Conservation (phyloP, 2,329 filamentous ascomycete genomes). For the Paecilomyces dactylethromorphus region DNA sequence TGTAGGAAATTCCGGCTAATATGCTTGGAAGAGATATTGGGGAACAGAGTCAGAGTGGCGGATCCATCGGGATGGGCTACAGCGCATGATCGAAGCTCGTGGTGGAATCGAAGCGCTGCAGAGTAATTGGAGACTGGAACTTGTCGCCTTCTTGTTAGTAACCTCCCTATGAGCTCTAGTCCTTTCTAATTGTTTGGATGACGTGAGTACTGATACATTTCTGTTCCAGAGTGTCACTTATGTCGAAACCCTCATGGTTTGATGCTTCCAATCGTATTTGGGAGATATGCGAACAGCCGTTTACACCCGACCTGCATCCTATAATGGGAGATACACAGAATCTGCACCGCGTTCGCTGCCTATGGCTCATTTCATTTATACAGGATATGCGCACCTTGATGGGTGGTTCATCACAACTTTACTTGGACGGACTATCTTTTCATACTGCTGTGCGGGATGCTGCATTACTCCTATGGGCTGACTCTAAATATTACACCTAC, state of each 20-base stretch:
- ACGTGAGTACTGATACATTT: background rate
- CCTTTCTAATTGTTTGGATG: background rate
- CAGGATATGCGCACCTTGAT: slow-evolving; percentile 24
- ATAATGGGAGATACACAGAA: slow-evolving; percentile 7
- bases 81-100: slow-evolving; percentile 26
- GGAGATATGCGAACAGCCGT: background rate
- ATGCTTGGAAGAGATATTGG: slow-evolving; percentile 21
- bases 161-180: background rate
- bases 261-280: slow-evolving; percentile 14
- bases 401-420: slow-evolving; percentile 11
- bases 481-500: slow-evolving; percentile 10
- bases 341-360: slow-evolving; percentile 18
- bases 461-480: slow-evolving; percentile 9
- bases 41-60: slow-evolving; percentile 25
- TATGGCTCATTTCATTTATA: slow-evolving; percentile 23
- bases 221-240: slow-evolving; percentile 17
- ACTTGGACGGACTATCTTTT: slow-evolving; percentile 5
- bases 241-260: slow-evolving; percentile 22
- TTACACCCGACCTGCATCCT: background rate
- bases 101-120: slow-evolving; percentile 23
- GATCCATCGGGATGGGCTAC: slow-evolving; percentile 24
- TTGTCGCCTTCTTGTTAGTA: background rate
- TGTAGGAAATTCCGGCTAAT: background rate
- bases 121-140: slow-evolving; percentile 16
- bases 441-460: slow-evolving; percentile 10